Evolutionary conservation across 2,329 filamentous ascomycete species (phyloP).

Genomic region (Xylariaceae sp.): DNA sequence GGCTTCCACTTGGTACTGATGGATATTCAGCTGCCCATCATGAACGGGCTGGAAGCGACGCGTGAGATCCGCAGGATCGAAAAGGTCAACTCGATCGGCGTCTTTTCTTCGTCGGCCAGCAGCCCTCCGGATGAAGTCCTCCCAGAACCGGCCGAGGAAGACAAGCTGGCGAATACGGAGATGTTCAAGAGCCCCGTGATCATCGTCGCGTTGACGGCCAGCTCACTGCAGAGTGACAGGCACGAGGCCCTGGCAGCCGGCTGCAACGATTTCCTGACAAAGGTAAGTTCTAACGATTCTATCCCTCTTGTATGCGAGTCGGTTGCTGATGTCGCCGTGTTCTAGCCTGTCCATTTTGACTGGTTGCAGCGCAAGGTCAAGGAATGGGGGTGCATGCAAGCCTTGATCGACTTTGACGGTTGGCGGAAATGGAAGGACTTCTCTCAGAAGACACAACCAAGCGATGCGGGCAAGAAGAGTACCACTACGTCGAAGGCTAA

Average conservation of each 20-base stretch:
- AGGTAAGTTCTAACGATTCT: constrained; percentile 52
- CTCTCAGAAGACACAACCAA: constrained; percentile 41
- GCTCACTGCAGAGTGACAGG: constrained; percentile 87
- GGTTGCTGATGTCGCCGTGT: constrained; percentile 4
- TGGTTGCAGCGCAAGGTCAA: constrained; percentile 98
- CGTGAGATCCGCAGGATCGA: constrained; percentile 90
- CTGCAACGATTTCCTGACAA: constrained; percentile 97
- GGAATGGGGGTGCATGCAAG: constrained; percentile 99
- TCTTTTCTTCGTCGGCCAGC: constrained; percentile 67
- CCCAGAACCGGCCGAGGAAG: constrained; percentile 53
- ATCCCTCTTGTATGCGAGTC: neutral
- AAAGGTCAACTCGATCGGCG: constrained; percentile 84
- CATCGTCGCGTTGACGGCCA: constrained; percentile 93
- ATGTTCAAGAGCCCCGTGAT: constrained; percentile 96
- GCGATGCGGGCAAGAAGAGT: constrained; percentile 39
- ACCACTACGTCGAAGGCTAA: constrained; percentile 31
- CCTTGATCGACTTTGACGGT: constrained; percentile 94
- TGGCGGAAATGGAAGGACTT: constrained; percentile 98
- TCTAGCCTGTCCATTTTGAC: constrained; percentile 88
- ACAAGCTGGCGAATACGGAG: constrained; percentile 60
- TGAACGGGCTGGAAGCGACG: constrained; percentile 92
- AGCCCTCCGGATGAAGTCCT: constrained; percentile 46
- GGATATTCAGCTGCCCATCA: constrained; percentile 96
- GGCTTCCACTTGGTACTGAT: constrained; percentile 96
- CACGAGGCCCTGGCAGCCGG: constrained; percentile 92